A percentile compares a stretch with the other conserved stretches of the same genome.
These are phyloP conservation scores for Pseudodiploospora longispora DNA, from an alignment of 2,329 filamentous ascomycete genomes.

Conservation along the genomic window DNA sequence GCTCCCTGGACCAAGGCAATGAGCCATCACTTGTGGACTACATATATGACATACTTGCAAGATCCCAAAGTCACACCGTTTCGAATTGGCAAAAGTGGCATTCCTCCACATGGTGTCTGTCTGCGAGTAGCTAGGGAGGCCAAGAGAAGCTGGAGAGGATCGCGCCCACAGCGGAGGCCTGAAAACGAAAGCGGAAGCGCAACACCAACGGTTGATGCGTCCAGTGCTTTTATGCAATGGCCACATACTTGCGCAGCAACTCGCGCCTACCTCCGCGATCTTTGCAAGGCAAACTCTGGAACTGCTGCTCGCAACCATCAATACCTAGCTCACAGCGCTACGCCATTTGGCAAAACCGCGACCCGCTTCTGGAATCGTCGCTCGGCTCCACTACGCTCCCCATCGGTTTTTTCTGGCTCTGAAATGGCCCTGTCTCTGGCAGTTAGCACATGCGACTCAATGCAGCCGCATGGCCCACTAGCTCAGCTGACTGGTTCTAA, in stretches of 20 bases:
- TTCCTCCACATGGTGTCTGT: conserved; percentile 58
- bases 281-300: conserved; percentile 50
- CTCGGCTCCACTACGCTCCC: conserved; percentile 35
- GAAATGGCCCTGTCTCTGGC: conserved; percentile 57
- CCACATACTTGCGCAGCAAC: conserved; percentile 57
- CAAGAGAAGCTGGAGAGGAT: conserved; percentile 58
- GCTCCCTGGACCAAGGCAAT: conserved; percentile 58
- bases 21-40: conserved; percentile 58
- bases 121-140: conserved; percentile 57
- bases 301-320: conserved; percentile 35
- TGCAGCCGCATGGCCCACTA: conserved; percentile 55
- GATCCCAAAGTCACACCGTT: conserved; percentile 62
- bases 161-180: conserved; percentile 31
- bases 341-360: conserved; percentile 46
- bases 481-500: conserved; percentile 48
- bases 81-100: conserved; percentile 52
- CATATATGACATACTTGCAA: conserved; percentile 56
- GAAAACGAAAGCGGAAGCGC: conserved; percentile 42
- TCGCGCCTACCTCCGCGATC: conserved; percentile 51
- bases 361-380: conserved; percentile 42
- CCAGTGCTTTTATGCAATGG: conserved; percentile 49
- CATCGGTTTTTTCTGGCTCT: conserved; percentile 47
- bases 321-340: conserved; percentile 45
- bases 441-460: conserved; percentile 55
- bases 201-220: conserved; percentile 44